phyloP scores from a whole-genome alignment of 1,284 basidiomycete genomes.

The Moesziomyces sp. region DNA sequence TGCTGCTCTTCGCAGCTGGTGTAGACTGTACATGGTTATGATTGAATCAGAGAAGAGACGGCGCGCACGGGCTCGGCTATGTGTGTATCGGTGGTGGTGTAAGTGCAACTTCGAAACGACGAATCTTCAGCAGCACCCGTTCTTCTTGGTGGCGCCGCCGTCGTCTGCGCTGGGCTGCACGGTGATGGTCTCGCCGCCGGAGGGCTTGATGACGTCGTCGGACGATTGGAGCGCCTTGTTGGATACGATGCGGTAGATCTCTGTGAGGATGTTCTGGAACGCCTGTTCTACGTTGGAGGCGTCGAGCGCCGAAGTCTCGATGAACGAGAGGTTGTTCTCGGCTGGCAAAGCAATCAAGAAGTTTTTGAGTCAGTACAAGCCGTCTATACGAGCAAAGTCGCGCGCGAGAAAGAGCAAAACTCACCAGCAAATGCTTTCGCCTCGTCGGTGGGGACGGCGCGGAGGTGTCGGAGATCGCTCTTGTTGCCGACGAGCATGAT shows the following conservation, averaged over 20 bases:
- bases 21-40: too few species aligned
- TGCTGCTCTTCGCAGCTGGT: too few species aligned
- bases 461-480: conserved; percentile 96
- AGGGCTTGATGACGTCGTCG: conserved; percentile 67
- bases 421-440: conserved; percentile 67
- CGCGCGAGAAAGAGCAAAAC: conserved; percentile 7
- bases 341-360: conserved; percentile 67
- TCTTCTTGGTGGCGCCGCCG: conserved; percentile 66
- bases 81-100: not conserved
- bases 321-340: conserved; percentile 84
- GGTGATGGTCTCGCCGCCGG: conserved; percentile 67
- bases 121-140: conserved; percentile 64
- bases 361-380: too few species aligned
- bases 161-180: conserved; percentile 67
- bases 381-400: not conserved
- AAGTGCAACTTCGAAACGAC: too few species aligned
- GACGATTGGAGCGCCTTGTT: conserved; percentile 68
- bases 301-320: conserved; percentile 99
- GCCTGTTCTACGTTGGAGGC: conserved; percentile 92
- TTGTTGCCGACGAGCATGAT: conserved; percentile 76
- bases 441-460: conserved; percentile 90
- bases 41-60: too few species aligned
- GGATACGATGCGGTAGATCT: conserved; percentile 68
- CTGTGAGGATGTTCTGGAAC: conserved; percentile 94
- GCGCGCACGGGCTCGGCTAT: too few species aligned